Conservation (phyloP, 1,139 yeast species). For the Scheffersomyces insectosa region DNA sequence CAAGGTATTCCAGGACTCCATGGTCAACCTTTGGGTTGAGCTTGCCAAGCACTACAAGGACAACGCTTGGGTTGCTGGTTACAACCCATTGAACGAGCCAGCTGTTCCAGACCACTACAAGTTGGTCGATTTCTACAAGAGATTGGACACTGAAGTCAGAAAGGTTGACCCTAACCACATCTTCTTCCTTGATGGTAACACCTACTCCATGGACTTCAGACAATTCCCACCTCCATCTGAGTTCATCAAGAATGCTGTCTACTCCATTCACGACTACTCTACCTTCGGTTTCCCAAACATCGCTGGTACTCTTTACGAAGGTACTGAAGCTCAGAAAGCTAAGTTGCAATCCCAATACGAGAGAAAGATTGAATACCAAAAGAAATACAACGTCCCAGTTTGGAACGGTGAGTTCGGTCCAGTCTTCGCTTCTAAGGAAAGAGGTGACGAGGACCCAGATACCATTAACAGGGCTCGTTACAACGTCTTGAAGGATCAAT, state of each 20-base stretch:
- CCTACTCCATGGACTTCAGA: conserved; percentile 48
- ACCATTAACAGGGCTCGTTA: conserved; percentile 37
- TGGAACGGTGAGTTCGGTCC: conserved; percentile 57
- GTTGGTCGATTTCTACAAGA: conserved; percentile 34
- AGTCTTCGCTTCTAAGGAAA: conserved; percentile 40
- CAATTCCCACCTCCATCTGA: conserved; percentile 35
- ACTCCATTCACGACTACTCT: conserved; percentile 49
- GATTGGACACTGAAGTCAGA: conserved; percentile 36
- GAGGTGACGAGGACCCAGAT: conserved; percentile 40
- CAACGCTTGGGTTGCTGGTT: conserved; percentile 49
- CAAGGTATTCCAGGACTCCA: conserved; percentile 43
- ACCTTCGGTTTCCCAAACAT: conserved; percentile 40
- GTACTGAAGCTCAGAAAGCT: conserved; percentile 29
- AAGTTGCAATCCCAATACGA: conserved; percentile 35
- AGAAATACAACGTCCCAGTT: conserved; percentile 38
- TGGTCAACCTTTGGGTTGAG: conserved; percentile 40
- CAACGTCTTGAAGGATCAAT: conserved; percentile 42
- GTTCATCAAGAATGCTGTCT: conserved; percentile 38
- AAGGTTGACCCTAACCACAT: conserved; percentile 45
- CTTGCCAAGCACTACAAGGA: conserved; percentile 42
- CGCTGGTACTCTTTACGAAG: conserved; percentile 30
- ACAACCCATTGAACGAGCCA: conserved; percentile 51
- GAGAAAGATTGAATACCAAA: conserved; percentile 43
- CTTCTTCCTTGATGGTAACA: conserved; percentile 46
- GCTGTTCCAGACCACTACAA: conserved; percentile 39